Conservation (phyloP, 179 eudicot genomes). For the Beta lomatogona region DNA sequence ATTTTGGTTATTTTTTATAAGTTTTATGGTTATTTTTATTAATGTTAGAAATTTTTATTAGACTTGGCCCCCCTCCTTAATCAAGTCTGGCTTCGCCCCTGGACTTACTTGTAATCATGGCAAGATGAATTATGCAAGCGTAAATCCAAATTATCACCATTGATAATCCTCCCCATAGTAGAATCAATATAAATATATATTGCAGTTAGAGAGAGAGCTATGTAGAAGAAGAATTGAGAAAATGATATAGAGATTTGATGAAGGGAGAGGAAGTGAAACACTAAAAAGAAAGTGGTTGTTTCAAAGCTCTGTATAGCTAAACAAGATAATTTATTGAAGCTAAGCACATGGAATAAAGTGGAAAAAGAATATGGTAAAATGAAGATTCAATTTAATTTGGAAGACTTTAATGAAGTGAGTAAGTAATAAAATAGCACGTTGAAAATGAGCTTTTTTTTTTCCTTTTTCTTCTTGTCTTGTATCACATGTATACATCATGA, state of each 20-base stretch:
- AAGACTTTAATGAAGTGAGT: background rate
- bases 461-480: no score
- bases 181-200: background rate
- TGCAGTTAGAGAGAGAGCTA: background rate
- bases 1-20: no score
- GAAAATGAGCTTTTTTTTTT: no score
- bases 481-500: background rate
- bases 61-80: no score
- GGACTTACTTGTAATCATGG: background rate
- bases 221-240: background rate
- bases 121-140: background rate
- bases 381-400: background rate
- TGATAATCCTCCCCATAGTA: background rate
- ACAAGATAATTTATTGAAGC: background rate
- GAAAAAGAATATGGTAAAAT: background rate
- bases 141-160: background rate
- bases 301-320: background rate
- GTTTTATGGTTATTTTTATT: no score
- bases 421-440: no score
- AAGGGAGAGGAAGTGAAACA: no score
- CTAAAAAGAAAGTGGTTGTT: constrained; percentile 10
- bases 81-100: no score
- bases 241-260: background rate
- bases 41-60: no score
- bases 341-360: background rate